Conservation (phyloP, 2,329 filamentous ascomycete genomes). For the Ceratocystiopsis sp. region DNA sequence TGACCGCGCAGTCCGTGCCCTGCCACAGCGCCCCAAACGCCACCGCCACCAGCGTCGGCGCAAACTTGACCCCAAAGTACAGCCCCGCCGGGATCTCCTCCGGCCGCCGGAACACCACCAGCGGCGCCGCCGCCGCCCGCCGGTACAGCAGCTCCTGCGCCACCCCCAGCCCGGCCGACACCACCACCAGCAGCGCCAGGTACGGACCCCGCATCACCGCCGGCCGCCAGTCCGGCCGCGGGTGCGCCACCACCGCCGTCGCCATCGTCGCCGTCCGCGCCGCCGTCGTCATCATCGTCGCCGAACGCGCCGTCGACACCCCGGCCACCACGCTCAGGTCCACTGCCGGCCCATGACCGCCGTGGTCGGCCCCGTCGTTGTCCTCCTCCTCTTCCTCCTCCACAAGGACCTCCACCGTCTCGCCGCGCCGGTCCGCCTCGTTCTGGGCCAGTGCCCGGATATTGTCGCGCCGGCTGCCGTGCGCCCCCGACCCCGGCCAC, state of each 20-base stretch:
- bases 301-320: no score
- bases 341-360: slow-evolving; percentile 17
- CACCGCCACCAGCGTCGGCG: slow-evolving; percentile 43
- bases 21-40: slow-evolving; percentile 49
- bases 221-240: slow-evolving; percentile 49
- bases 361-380: neutral
- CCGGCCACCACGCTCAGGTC: slow-evolving; percentile 36
- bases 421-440: slow-evolving; percentile 41
- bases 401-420: slow-evolving; percentile 42
- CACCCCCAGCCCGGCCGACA: slow-evolving; percentile 35
- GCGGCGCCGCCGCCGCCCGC: slow-evolving; percentile 24
- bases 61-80: slow-evolving; percentile 48
- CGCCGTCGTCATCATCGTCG: no score
- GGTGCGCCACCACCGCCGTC: slow-evolving; percentile 39
- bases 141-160: slow-evolving; percentile 39
- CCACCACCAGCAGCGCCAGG: slow-evolving; percentile 31
- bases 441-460: slow-evolving; percentile 35
- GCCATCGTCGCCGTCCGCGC: no score
- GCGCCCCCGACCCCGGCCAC: slow-evolving; percentile 1
- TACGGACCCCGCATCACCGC: slow-evolving; percentile 48
- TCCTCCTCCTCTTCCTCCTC: slow-evolving; percentile 10
- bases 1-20: slow-evolving; percentile 47
- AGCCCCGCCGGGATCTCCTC: slow-evolving; percentile 29
- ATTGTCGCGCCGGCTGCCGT: slow-evolving; percentile 12
- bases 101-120: slow-evolving; percentile 33